Conservation (phyloP, 2,329 filamentous ascomycete genomes). For the Diaporthe eres region DNA sequence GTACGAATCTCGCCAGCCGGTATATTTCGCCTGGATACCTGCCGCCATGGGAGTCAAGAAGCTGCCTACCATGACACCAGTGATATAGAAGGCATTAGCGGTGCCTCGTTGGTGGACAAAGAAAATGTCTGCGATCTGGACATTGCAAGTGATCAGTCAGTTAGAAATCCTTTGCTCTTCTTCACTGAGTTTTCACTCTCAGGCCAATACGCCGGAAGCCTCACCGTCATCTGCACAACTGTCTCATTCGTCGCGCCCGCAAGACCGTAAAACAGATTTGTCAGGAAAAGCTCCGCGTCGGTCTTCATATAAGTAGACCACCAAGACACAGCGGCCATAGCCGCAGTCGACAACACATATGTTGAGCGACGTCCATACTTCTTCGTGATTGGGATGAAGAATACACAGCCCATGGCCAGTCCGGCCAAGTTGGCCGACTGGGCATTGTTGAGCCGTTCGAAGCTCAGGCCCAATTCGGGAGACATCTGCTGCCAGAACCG, state of each 20-base stretch:
- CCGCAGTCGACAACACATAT: background rate
- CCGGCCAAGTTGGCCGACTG: conserved; percentile 10
- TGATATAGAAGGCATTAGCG: conserved; percentile 12
- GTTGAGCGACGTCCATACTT: conserved; percentile 21
- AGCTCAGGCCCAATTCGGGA: background rate
- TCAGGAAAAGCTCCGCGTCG: conserved; percentile 18
- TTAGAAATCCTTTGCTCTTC: background rate
- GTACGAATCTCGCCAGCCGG: conserved; percentile 4
- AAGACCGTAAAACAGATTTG: conserved; percentile 9
- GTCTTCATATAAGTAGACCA: conserved; percentile 20
- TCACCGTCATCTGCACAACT: conserved; percentile 13
- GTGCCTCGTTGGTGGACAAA: conserved; percentile 37
- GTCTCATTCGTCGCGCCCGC: conserved; percentile 19
- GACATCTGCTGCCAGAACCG: conserved; percentile 18
- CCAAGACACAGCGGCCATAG: conserved; percentile 10
- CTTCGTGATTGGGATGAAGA: conserved; percentile 10
- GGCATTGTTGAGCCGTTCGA: conserved; percentile 12
- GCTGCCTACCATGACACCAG: conserved; percentile 15
- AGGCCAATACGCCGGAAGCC: background rate
- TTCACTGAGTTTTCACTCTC: background rate
- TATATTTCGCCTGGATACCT: conserved; percentile 15
- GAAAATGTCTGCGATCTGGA: conserved; percentile 34
- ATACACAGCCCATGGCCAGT: conserved; percentile 4
- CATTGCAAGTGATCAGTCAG: background rate
- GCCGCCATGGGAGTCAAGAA: conserved; percentile 26